Base-by-base conservation (phyloP, 2,329 filamentous ascomycete genomes). In the Penicillium sp. region DNA sequence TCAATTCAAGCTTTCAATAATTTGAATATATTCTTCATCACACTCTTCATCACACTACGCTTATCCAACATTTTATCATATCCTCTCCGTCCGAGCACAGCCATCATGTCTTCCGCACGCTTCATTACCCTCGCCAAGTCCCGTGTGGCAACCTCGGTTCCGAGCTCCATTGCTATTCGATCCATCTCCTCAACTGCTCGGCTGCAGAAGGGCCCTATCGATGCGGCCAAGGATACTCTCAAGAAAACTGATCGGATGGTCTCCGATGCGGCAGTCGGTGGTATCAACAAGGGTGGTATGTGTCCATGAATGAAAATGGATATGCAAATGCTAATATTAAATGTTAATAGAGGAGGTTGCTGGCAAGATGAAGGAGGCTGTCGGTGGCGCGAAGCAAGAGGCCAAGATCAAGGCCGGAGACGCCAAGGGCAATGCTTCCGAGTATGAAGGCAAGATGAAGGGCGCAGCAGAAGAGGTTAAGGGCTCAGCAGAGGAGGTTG, bases 211-310 rank as follows among this genome's bases (percentile, higher is more conserved):
- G 76, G 79, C 42, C 78, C 81, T 35, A 72, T 83, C 48, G 83
- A 87, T 45, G 69, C 76, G 7, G 81, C 81, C 63, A 87, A 86
- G 72, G 83, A 87, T 43, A 80, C 82, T 0, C 70, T 83, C 47
- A 84, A 87, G 75, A 78, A 76, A 54, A 82, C 83, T 21, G 84
- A 88, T 71, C 76, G 80, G 59, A 78, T 77, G 22, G 78, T 86
- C 35, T 81, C 83, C 1, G 77, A 84, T 69, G 80, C 74, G 26
- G 80, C 81, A 11, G 82, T 87, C 22, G 83, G 84, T 74, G 85
- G 85, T 46, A 86, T 87, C 59, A 82, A 88, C 74, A 84, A 79
- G 65, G 82, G 83, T 58, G 80, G 85, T 87, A 82, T 57, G 84
- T 71, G 35, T 29, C 22, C 24, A 29, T 52, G 27, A 11, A 49